phyloP scores from a whole-genome alignment of 768 basidiomycete genomes.

The Pholiota conissans region DNA sequence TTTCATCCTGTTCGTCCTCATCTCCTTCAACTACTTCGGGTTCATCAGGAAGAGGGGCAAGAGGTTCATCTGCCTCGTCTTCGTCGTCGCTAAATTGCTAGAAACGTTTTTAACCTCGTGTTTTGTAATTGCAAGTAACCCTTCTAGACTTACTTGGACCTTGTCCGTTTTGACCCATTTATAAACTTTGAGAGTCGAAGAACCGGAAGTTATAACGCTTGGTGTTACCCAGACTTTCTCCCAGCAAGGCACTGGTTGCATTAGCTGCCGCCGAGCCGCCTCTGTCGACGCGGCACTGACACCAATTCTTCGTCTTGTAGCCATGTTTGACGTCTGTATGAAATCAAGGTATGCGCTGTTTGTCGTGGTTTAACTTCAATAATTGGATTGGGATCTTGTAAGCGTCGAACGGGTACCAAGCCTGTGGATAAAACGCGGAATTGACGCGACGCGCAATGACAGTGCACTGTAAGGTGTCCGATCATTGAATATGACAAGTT shows the following conservation, averaged over 20 bases:
- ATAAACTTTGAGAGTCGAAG: conserved; percentile 61
- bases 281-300: conserved; percentile 77
- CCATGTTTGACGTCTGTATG: conserved; percentile 44
- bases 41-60: conserved; percentile 78
- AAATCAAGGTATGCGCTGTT: not conserved
- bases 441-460: not conserved
- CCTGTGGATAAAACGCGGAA: not conserved
- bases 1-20: conserved; percentile 75
- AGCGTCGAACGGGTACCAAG: not conserved
- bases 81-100: conserved; percentile 92
- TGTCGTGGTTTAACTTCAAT: too few species aligned
- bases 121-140: too few species aligned
- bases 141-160: conserved; percentile 65
- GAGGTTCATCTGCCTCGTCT: conserved; percentile 73
- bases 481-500: too few species aligned
- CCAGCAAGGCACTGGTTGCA: conserved; percentile 89
- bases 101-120: conserved; percentile 5
- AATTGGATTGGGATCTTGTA: too few species aligned
- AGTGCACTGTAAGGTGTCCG: not conserved
- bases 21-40: conserved; percentile 74
- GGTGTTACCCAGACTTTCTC: conserved; percentile 73
- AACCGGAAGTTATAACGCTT: conserved; percentile 50
- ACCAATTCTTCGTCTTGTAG: conserved; percentile 74
- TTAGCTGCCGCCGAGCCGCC: conserved; percentile 79
- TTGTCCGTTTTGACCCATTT: conserved; percentile 85